phyloP scores from a whole-genome alignment of 257 asterid genomes.

The Nemophila menziesii region DNA sequence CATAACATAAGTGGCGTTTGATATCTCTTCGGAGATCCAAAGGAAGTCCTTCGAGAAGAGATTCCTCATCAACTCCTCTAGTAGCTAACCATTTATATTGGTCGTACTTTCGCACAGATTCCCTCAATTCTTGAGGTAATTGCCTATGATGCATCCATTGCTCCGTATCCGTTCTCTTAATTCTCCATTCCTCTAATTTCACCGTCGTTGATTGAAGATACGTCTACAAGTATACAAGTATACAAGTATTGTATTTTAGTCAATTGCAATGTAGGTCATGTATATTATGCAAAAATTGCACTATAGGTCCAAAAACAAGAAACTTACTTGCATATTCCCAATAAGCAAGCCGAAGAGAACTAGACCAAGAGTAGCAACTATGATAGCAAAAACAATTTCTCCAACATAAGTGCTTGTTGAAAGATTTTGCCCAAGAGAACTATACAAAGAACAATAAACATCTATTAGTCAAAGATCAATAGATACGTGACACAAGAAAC shows the following conservation, averaged over 20 bases:
- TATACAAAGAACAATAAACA: conserved; percentile 5
- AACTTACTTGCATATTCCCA: conserved; percentile 87
- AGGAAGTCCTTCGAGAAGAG: conserved; percentile 71
- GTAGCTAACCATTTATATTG: conserved; percentile 93
- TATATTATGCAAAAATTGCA: background rate
- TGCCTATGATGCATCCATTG: conserved; percentile 99
- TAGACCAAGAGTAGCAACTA: conserved; percentile 67
- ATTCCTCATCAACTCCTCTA: conserved; percentile 88
- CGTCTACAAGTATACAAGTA: conserved; percentile 38
- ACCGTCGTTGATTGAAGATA: conserved; percentile 91
- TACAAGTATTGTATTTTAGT: background rate
- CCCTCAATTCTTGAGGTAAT: conserved; percentile 76
- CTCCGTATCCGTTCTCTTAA: conserved; percentile 77
- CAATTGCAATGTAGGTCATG: background rate
- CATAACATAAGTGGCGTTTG: conserved; percentile 93
- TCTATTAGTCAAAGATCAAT: background rate
- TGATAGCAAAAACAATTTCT: conserved; percentile 66
- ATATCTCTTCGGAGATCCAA: conserved; percentile 87
- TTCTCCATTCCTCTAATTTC: conserved; percentile 91
- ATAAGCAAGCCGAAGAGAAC: conserved; percentile 89
- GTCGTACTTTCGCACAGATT: conserved; percentile 79
- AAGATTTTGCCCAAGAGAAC: conserved; percentile 85
- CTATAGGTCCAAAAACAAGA: too few species aligned
- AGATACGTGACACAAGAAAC: background rate
- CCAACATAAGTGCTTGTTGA: conserved; percentile 69